Conservation (phyloP, 495 filamentous ascomycete species). For the Penicillium goetzii region DNA sequence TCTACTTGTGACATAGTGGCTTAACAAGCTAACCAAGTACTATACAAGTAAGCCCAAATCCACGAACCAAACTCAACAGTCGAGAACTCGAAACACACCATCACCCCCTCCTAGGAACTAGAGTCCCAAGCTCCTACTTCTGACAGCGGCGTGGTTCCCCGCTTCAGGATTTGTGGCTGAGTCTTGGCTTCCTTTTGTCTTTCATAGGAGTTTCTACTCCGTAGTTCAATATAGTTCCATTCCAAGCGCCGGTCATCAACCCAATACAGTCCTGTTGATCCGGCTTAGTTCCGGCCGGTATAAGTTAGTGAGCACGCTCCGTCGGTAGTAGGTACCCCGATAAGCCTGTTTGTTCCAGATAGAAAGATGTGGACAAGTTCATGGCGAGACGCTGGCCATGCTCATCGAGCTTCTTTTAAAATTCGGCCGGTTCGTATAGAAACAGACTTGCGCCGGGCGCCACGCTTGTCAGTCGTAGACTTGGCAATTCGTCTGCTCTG, state of each 20-base stretch:
- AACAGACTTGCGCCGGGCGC: constrained; percentile 7
- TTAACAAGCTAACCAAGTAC: neutral
- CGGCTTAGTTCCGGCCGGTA: neutral
- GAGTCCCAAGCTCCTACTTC: constrained; percentile 7
- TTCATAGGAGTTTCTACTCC: neutral
- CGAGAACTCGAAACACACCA: constrained; percentile 1
- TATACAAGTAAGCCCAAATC: neutral
- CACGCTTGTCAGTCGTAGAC: neutral
- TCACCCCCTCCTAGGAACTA: neutral
- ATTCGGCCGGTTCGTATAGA: constrained; percentile 4
- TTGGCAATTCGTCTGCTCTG: neutral
- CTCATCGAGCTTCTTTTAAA: neutral
- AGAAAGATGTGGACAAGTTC: neutral
- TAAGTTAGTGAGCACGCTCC: neutral
- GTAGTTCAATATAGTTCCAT: neutral
- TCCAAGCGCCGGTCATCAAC: neutral
- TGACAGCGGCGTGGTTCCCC: constrained; percentile 8
- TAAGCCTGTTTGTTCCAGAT: neutral
- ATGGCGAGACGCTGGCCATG: neutral
- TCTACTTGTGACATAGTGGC: neutral
- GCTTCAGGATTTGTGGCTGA: neutral
- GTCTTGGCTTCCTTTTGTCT: neutral
- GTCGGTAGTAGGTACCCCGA: neutral
- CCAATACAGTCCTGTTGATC: neutral
- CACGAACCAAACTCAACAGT: neutral